A percentile compares a stretch with the other conserved stretches of the same genome.
Evolutionary conservation across 2,329 filamentous ascomycete genomes (phyloP).

Genomic region (Ophiocordyceps camponoti-floridani): DNA sequence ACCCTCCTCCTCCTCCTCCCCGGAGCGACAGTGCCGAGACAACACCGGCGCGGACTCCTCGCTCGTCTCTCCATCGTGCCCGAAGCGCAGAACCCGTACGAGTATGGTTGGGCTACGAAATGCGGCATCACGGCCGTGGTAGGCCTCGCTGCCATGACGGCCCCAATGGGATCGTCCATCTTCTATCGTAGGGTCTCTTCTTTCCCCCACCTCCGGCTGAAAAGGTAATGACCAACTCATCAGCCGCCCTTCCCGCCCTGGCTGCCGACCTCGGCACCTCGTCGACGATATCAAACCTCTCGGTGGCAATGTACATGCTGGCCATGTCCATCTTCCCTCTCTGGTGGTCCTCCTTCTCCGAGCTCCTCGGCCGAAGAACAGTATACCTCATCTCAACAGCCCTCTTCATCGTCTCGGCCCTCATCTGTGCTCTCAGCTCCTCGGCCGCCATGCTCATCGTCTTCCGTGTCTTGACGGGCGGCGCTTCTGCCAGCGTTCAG

Average conservation of each 20-base stretch:
- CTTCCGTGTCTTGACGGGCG: slow-evolving; percentile 57
- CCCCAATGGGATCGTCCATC: slow-evolving; percentile 70
- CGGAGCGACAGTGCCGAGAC: slow-evolving; percentile 24
- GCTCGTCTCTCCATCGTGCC: slow-evolving; percentile 53
- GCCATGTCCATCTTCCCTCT: slow-evolving; percentile 70
- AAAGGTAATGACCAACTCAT: slow-evolving; percentile 1
- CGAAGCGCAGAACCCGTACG: slow-evolving; percentile 59
- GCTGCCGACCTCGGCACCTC: slow-evolving; percentile 41
- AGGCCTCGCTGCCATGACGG: slow-evolving; percentile 57
- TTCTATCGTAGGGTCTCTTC: slow-evolving; percentile 47
- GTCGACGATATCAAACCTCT: slow-evolving; percentile 53
- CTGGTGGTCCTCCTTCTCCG: slow-evolving; percentile 76
- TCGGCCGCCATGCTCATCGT: slow-evolving; percentile 62
- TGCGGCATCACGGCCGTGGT: slow-evolving; percentile 71
- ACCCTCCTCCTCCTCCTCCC: background rate
- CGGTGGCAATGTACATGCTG: slow-evolving; percentile 67
- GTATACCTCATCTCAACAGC: slow-evolving; percentile 62
- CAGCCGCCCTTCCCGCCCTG: slow-evolving; percentile 52
- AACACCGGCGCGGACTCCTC: slow-evolving; percentile 51
- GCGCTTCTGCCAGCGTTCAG: slow-evolving; percentile 64
- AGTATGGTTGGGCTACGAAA: slow-evolving; percentile 59
- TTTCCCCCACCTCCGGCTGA: background rate
- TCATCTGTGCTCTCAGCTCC: slow-evolving; percentile 48
- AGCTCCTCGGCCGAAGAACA: slow-evolving; percentile 52
- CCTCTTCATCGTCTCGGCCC: slow-evolving; percentile 53